phyloP scores from a whole-genome alignment of 2,329 filamentous ascomycete genomes.

The Lecanoromycetidae sp. region DNA sequence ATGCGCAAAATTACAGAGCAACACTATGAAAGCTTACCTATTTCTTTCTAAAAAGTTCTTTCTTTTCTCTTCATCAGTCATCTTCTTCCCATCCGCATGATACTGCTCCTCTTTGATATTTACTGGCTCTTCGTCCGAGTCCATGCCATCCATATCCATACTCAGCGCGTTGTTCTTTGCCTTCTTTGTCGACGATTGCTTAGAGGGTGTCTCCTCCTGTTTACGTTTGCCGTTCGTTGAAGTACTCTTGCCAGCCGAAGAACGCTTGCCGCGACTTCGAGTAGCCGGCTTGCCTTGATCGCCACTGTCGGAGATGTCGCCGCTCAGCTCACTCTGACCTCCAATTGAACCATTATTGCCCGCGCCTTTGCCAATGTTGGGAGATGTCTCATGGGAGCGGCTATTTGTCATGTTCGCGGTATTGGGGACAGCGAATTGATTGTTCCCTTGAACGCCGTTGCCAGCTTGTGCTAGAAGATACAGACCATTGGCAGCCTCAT shows the following conservation, averaged over 20 bases:
- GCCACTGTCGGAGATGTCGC: conserved; percentile 60
- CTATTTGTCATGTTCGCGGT: conserved; percentile 29
- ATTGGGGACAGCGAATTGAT: conserved; percentile 41
- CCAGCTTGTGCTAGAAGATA: conserved; percentile 72
- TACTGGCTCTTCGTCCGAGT: conserved; percentile 43
- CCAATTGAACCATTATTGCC: conserved; percentile 33
- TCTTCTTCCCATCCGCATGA: conserved; percentile 55
- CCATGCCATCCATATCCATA: conserved; percentile 33
- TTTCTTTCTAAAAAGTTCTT: conserved; percentile 97
- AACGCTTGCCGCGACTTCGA: conserved; percentile 59
- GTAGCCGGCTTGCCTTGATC: conserved; percentile 54
- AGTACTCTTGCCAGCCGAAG: conserved; percentile 35
- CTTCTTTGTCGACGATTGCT: conserved; percentile 59
- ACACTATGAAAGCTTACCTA: conserved; percentile 47
- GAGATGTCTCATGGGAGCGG: conserved; percentile 33
- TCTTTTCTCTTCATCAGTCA: conserved; percentile 97
- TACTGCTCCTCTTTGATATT: conserved; percentile 43
- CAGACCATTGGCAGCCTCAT: conserved; percentile 87
- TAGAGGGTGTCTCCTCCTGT: conserved; percentile 56
- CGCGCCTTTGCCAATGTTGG: conserved; percentile 37
- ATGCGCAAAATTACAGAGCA: not conserved
- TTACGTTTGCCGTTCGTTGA: conserved; percentile 62
- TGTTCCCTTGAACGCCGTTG: conserved; percentile 45
- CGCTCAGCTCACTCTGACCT: conserved; percentile 46
- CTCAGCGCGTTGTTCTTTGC: conserved; percentile 44